Percentiles rank a stretch among this genome's conserved stretches.
phyloP scores from a whole-genome alignment of 306 rosid species.

The Alnus rubra region DNA sequence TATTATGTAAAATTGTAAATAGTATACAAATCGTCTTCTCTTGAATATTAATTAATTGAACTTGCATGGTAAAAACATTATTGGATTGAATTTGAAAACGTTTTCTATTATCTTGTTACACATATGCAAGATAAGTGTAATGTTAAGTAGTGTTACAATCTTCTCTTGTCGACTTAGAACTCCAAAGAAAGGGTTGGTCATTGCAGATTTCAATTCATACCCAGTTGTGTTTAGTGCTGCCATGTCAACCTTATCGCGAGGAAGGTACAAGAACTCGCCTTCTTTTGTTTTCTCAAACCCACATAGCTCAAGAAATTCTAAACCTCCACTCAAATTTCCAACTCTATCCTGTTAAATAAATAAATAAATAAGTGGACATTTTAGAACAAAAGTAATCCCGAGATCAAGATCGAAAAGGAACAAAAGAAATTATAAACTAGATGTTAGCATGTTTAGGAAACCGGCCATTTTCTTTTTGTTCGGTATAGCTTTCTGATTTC shows the following conservation, averaged over 20 bases:
- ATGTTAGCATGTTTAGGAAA: too few species aligned
- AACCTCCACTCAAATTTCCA: slow-evolving; percentile 67
- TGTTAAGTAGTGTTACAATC: too few species aligned
- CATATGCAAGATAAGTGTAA: too few species aligned
- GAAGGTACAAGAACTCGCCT: slow-evolving; percentile 65
- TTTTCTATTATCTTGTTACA: too few species aligned
- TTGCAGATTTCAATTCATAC: slow-evolving; percentile 57
- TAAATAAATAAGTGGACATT: neutral
- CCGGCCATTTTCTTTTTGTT: too few species aligned
- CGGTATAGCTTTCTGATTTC: too few species aligned
- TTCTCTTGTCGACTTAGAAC: slow-evolving; percentile 40
- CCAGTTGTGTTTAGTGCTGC: slow-evolving; percentile 58
- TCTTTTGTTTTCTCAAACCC: slow-evolving; percentile 66
- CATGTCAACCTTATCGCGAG: slow-evolving; percentile 49
- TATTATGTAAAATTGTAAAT: too few species aligned
- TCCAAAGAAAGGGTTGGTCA: slow-evolving; percentile 89
- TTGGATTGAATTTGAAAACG: too few species aligned
- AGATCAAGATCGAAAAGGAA: neutral
- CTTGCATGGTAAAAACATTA: too few species aligned
- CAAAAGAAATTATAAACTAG: too few species aligned
- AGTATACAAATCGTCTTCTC: too few species aligned
- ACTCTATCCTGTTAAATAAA: slow-evolving; percentile 69
- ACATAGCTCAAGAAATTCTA: slow-evolving; percentile 83
- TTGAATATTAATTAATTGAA: too few species aligned
- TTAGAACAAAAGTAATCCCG: neutral